Evolutionary conservation across 768 basidiomycete species (phyloP), one percentile per base, ranked within the genome.

Genomic region (Naganishia friedmannii): DNA sequence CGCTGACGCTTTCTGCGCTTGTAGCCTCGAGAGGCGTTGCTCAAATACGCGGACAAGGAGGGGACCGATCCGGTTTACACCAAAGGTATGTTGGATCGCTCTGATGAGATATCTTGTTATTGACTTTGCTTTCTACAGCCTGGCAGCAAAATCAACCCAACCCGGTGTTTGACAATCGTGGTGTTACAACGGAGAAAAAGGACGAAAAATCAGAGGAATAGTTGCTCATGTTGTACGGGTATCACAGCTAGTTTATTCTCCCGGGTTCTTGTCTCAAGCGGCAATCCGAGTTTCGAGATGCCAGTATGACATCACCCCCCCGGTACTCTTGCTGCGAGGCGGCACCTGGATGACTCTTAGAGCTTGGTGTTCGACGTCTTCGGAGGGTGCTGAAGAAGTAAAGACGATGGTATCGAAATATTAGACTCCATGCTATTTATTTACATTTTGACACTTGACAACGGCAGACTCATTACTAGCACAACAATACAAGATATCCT

Each of bases 1-100:
- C 9, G 23, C 53, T 70, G 31, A 68, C 66, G 63, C 68, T 73
- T 55, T 73, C 15, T 8, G 42, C 15, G 53, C 45, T 13, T 57
- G 28, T 82, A 98, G 95, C 96, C 96, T 53, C 89, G 96, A 72
- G 94, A 96, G 83, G 96, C 96, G 3, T 83, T 99, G 68, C 90
- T 98, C 85, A 92, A 88, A 82, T 97, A 93, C 75, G 96, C 96
- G 39, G 83, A 89, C 21, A 79, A 82, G 69, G 88, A 88, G 72
- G 89, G 91, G 53, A 83, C 86, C 71, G 89, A 95, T 79, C 92
- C 90, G 65, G 86, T 87, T 76, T 93, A 90, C 89, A 91, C 92
- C 55, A 82, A 81, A 83, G 93, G 92, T 93, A 28, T 73, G 74
- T 80, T 77, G 75, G 72, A 66, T 73, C 76, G 77, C 42, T 26